Percentiles rank a stretch among this genome's conserved stretches.
Conservation (phyloP, 805 yeast species). For the Starmerella gropengiesseri region DNA sequence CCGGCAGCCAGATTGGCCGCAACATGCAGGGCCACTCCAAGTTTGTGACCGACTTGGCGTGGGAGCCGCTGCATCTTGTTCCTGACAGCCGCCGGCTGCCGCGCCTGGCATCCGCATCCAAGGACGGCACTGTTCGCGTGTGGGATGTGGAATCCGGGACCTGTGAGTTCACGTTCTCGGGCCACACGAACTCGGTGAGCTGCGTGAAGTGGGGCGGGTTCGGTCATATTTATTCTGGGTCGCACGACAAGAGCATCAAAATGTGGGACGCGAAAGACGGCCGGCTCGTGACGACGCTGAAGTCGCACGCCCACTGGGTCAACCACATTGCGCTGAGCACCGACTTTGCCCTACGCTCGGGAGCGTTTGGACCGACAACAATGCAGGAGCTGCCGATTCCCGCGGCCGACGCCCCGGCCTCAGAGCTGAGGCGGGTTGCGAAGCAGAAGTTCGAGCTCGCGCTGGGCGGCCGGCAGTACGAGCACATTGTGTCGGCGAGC, state of each 20-base stretch:
- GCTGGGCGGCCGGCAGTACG: slow-evolving; percentile 45
- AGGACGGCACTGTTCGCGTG: slow-evolving; percentile 77
- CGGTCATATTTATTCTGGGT: slow-evolving; percentile 71
- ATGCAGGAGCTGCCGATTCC: slow-evolving; percentile 14
- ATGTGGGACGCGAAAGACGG: slow-evolving; percentile 84
- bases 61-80: slow-evolving; percentile 89
- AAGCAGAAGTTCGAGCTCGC: slow-evolving; percentile 51
- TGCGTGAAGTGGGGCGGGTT: slow-evolving; percentile 97
- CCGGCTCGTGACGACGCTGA: slow-evolving; percentile 62
- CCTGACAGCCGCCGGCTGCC: slow-evolving; percentile 42
- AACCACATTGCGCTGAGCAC: slow-evolving; percentile 88
- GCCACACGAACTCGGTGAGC: slow-evolving; percentile 80
- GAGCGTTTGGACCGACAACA: slow-evolving; percentile 55
- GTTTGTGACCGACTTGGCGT: slow-evolving; percentile 78
- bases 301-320: slow-evolving; percentile 96
- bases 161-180: slow-evolving; percentile 61
- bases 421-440: slow-evolving; percentile 47
- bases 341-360: slow-evolving; percentile 75
- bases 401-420: slow-evolving; percentile 38
- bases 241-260: slow-evolving; percentile 88
- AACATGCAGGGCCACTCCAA: slow-evolving; percentile 70
- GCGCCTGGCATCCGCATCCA: slow-evolving; percentile 74
- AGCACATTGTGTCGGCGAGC: slow-evolving; percentile 84
- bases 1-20: slow-evolving; percentile 60
- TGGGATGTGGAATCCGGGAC: slow-evolving; percentile 76